Base-by-base conservation (phyloP, 345 rosid genomes). In the Camelina hispida region DNA sequence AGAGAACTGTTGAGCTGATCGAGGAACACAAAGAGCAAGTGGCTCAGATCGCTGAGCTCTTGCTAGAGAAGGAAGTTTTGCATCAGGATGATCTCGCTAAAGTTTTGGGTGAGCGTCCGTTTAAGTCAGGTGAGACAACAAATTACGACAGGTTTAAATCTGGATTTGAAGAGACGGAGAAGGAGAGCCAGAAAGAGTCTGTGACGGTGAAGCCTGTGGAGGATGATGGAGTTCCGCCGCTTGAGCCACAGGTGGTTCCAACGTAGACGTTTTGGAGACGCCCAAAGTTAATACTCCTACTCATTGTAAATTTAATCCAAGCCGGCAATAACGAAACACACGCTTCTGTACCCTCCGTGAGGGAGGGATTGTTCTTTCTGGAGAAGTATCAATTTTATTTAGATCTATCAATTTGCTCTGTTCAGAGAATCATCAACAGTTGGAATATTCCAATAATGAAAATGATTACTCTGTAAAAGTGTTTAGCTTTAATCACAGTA, bases 21-120 rank as follows among this genome's bases (percentile, higher is more conserved):
- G 89, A 85, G 67, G 89, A 91, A 79, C 98, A 84, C 82, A 94
- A 86, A 73, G 97, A 94, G 71, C 84, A 81, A 43, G 92, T 90
- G 42, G 93, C 93, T 46, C 79, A 86, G 82, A 84, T 94, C 52
- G 98, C 98, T 7, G 96, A 91, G 81, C 73, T 91, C 17, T 74
- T 94, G 71, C 87, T 94, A 2, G 90, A 94, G 73, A 91, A 90
- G 80, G 98, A 91, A 79, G 93, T 94, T 63, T 87, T 94, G 28
- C 98, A 91, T 80, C 96, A 90, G 74, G 91, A 90, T 0, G 97
- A 90, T 76, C 71, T 94, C 70, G 7, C 83, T 52, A 79, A 78
- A 44, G 91, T 94, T 53, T 69, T 94, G 20, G 98, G 97, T 0
- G 93, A 90, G 74, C 87, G 98, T 6, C 98, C 97, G 0, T 94